These are phyloP conservation scores for Xylaria sp. DNA, from an alignment of 2,329 filamentous ascomycete genomes.

Conservation along the genomic window DNA sequence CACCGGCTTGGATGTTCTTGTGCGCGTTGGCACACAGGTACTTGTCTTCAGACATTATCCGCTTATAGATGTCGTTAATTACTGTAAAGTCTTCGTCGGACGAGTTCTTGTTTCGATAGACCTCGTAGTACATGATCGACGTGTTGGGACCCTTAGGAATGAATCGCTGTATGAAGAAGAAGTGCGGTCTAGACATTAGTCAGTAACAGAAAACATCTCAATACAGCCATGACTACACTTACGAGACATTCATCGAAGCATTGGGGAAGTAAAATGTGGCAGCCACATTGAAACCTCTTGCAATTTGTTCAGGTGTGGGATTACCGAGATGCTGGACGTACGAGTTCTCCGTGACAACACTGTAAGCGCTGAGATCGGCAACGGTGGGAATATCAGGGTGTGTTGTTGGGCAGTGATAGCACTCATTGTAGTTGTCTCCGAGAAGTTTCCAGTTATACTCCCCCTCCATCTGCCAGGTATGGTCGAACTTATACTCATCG, in stretches of 20 bases:
- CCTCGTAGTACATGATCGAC: constrained; percentile 65
- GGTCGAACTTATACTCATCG: constrained; percentile 60
- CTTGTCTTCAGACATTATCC: constrained; percentile 69
- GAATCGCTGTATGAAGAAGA: constrained; percentile 69
- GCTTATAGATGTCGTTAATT: constrained; percentile 66
- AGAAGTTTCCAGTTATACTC: constrained; percentile 66
- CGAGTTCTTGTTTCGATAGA: constrained; percentile 66
- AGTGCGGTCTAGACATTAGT: constrained; percentile 49
- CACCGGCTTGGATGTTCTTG: constrained; percentile 64
- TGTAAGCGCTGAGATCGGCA: constrained; percentile 62
- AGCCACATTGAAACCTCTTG: constrained; percentile 27
- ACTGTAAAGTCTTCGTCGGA: constrained; percentile 62
- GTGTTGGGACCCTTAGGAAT: constrained; percentile 58
- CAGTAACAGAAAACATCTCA: constrained; percentile 41
- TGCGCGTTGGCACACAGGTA: constrained; percentile 64
- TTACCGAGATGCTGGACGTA: constrained; percentile 53
- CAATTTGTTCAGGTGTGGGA: constrained; percentile 29
- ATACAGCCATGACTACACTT: constrained; percentile 6
- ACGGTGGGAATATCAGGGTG: constrained; percentile 63
- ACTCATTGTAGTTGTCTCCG: constrained; percentile 70
- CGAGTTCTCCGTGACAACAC: constrained; percentile 53
- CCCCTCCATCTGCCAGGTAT: constrained; percentile 62
- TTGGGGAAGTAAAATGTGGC: constrained; percentile 32
- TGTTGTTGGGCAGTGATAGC: constrained; percentile 66
- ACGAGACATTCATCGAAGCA: constrained; percentile 31